Conservation (phyloP, 208 protist genomes). For the Leptomonas pyrrhocoris region DNA sequence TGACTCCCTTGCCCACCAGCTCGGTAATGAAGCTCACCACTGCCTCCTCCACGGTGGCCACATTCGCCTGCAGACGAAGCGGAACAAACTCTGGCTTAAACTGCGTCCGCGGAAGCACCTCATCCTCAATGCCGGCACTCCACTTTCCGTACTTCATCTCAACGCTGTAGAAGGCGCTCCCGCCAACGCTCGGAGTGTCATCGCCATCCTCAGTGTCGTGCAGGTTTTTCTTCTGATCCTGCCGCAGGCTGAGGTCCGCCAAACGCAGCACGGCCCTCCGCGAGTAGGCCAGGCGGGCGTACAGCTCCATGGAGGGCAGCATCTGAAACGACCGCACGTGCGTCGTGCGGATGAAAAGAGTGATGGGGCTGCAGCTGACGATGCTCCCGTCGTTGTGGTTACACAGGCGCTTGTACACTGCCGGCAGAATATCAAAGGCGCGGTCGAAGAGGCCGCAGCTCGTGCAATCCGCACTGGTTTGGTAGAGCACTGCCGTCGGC, state of each 20-base stretch:
- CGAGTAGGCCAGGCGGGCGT: constrained; percentile 33
- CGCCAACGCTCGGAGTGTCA: neutral
- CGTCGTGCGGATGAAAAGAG: constrained; percentile 50
- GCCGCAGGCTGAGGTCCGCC: constrained; percentile 7
- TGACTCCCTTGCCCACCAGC: constrained; percentile 18
- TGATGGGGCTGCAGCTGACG: constrained; percentile 67
- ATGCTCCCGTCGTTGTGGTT: constrained; percentile 42
- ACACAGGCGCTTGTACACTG: constrained; percentile 60
- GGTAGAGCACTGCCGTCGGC: constrained; percentile 48
- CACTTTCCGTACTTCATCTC: constrained; percentile 12
- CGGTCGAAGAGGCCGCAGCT: constrained; percentile 38
- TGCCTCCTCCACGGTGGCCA: constrained; percentile 20
- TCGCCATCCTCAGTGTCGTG: neutral
- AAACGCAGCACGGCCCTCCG: constrained; percentile 20
- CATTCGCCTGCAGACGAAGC: constrained; percentile 17
- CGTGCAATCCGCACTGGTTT: constrained; percentile 40
- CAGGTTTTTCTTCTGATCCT: neutral
- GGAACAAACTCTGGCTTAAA: constrained; percentile 17
- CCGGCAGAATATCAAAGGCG: constrained; percentile 62
- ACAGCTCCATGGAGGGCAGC: constrained; percentile 40
- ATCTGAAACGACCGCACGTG: constrained; percentile 18
- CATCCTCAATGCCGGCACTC: constrained; percentile 17
- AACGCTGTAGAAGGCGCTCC: constrained; percentile 27
- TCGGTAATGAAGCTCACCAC: constrained; percentile 23
- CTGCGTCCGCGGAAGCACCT: constrained; percentile 22